A percentile compares a stretch with the other conserved stretches of the same genome.
Conservation (phyloP, 108 stramenopile genomes). For the Cyclostephanos invisitatus region DNA sequence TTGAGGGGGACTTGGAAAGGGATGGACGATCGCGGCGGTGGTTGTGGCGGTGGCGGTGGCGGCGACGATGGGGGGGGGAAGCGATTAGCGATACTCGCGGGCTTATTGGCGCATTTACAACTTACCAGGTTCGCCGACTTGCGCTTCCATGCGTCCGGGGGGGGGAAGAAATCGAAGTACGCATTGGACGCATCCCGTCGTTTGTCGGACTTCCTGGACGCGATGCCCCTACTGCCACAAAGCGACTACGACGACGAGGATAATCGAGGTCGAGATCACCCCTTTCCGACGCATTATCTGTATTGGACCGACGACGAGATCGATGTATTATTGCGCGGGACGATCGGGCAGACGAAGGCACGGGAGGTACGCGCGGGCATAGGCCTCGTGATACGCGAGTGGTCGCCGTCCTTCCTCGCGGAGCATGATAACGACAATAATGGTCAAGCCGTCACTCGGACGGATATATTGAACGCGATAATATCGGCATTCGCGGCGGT, state of each 20-base stretch:
- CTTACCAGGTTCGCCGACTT: slow-evolving; percentile 32
- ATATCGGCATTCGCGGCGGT: slow-evolving; percentile 44
- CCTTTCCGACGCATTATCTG: slow-evolving; percentile 50
- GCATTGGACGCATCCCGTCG: slow-evolving; percentile 38
- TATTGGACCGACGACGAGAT: slow-evolving; percentile 49
- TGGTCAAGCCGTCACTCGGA: slow-evolving; percentile 9
- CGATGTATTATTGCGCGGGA: slow-evolving; percentile 31
- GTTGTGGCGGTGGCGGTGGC: slow-evolving; percentile 4
- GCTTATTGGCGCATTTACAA: slow-evolving; percentile 46
- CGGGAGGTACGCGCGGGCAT: slow-evolving; percentile 40
- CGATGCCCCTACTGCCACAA: slow-evolving; percentile 44
- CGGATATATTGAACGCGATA: slow-evolving; percentile 36
- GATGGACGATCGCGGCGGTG: too few species aligned
- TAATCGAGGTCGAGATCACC: slow-evolving; percentile 9
- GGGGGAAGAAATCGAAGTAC: neutral
- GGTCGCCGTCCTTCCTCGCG: slow-evolving; percentile 38
- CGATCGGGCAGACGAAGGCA: slow-evolving; percentile 48
- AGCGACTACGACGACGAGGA: neutral
- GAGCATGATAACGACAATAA: slow-evolving; percentile 17
- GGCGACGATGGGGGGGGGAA: slow-evolving; percentile 35
- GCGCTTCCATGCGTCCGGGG: neutral
- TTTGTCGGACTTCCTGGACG: slow-evolving; percentile 37
- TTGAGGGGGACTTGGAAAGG: slow-evolving; percentile 34
- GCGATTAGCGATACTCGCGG: slow-evolving; percentile 33
- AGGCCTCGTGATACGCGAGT: slow-evolving; percentile 38